Evolutionary conservation across 2,329 filamentous ascomycete genomes (phyloP), one percentile per base, ranked within the genome.

Genomic region (Claviceps purpurea): DNA sequence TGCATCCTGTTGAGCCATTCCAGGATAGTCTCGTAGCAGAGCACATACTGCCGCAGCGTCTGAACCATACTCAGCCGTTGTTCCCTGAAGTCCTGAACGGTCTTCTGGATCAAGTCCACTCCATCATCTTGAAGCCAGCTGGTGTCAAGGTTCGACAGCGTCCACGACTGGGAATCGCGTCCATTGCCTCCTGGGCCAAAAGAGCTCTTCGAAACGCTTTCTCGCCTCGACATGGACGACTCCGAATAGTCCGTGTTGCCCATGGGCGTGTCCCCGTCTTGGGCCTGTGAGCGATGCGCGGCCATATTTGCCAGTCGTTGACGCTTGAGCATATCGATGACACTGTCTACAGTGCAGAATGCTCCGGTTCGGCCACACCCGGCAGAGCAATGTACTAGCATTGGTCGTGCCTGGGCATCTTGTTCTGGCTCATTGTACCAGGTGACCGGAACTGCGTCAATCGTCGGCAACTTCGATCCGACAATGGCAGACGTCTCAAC

Each of bases 41-140:
- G 79, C 49, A 96, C 91, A 69, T 86, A 97, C 66, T 98, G 93
- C 55, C 88, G 77, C 53, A 97, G 71, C 61, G 86, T 96, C 68
- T 97, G 93, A 44, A 98, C 91, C 90, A 97, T 98, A 68, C 89
- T 96, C 20, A 96, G 70, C 57, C 93, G 75, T 70, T 98, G 93
- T 48, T 78, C 74, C 52, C 93, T 77, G 67, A 98, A 95, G 60
- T 96, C 89, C 60, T 93, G 86, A 1, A 98, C 91, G 0, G 90
- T 93, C 64, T 82, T 83, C 56, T 87, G 83, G 47, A 98, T 82
- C 54, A 97, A 68, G 65, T 98, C 93, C 2, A 87, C 64, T 26
- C 79, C 76, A 47, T 87, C 81, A 55, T 85, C 76, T 14, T 75
- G 68, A n/a, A 90, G 64, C 86, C 87, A 95, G 18, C 70, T 70